Evolutionary conservation across 768 basidiomycete species (phyloP).

Genomic region (Tephrocybe sp.): DNA sequence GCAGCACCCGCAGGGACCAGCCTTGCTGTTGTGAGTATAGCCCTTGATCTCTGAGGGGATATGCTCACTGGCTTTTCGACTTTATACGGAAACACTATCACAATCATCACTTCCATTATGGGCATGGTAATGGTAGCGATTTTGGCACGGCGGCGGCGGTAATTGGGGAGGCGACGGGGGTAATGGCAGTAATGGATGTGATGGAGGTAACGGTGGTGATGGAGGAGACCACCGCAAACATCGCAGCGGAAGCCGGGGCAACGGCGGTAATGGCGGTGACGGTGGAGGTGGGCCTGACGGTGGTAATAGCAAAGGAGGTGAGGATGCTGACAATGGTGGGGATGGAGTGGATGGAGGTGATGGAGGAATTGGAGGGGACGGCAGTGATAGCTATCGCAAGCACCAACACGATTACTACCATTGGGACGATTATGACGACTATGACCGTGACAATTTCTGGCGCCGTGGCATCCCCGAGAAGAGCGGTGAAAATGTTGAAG

Average conservation of each 20-base stretch:
- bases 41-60: background rate
- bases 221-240: background rate
- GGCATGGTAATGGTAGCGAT: background rate
- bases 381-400: background rate
- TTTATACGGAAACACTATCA: background rate
- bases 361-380: background rate
- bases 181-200: background rate
- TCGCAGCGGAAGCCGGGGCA: background rate
- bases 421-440: background rate
- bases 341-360: background rate
- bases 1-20: conserved; percentile 3
- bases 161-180: background rate
- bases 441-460: background rate
- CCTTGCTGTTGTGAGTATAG: background rate
- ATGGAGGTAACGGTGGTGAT: background rate
- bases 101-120: background rate
- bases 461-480: background rate
- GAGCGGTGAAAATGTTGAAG: too few relatives aligned
- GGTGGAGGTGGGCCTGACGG: background rate
- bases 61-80: background rate
- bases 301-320: background rate
- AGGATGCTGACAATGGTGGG: background rate
- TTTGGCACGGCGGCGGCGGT: background rate
- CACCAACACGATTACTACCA: background rate
- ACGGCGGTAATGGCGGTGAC: background rate